Conservation (phyloP, 768 basidiomycete genomes). For the Termitomyces sp. region DNA sequence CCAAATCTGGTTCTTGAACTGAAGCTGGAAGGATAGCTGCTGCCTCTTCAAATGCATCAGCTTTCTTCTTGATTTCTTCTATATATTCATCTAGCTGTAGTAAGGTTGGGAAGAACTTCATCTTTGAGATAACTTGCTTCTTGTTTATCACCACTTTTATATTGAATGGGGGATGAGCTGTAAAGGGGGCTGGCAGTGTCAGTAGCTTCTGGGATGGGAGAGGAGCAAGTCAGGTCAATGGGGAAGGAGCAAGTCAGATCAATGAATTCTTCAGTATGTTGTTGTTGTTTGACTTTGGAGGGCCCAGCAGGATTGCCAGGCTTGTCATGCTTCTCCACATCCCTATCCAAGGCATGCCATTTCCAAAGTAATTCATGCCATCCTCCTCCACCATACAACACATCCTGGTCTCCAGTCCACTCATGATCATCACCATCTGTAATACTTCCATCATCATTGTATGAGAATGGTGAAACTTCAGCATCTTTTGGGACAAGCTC, state of each 20-base stretch:
- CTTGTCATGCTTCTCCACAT: no score
- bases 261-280: no score
- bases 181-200: no score
- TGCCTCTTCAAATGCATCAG: neutral
- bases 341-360: no score
- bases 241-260: no score
- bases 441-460: neutral
- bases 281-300: neutral
- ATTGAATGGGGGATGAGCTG: neutral
- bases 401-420: neutral
- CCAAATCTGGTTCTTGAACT: constrained; percentile 1
- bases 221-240: neutral
- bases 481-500: neutral
- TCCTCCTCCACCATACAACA: neutral
- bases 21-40: neutral
- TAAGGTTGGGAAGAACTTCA: neutral
- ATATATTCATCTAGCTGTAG: neutral
- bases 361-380: neutral
- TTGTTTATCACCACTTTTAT: neutral
- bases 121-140: neutral
- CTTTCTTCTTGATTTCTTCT: neutral
- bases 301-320: no score
- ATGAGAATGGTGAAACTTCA: neutral
- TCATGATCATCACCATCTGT: neutral
- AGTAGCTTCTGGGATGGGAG: neutral